Evolutionary conservation across 331 rosid species (phyloP).

Genomic region (Acacia pycnantha): DNA sequence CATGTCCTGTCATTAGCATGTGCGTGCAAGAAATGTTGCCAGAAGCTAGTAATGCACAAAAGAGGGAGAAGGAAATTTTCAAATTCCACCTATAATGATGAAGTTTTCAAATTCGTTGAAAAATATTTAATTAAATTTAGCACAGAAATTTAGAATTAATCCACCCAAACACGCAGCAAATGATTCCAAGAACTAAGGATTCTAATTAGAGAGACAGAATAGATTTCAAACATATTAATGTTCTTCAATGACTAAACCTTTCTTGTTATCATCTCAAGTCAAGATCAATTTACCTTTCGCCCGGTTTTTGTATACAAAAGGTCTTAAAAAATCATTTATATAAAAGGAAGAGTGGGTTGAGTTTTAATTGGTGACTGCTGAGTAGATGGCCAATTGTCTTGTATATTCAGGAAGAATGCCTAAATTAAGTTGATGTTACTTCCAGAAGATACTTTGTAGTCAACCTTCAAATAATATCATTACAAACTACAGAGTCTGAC

Average conservation of each 20-base stretch:
- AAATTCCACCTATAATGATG: background rate
- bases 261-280: background rate
- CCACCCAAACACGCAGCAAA: background rate
- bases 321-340: background rate
- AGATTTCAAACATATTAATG: background rate
- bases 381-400: conserved; percentile 18
- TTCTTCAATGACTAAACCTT: background rate
- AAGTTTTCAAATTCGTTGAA: background rate
- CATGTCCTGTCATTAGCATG: background rate
- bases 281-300: background rate
- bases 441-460: background rate
- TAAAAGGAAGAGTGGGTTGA: background rate
- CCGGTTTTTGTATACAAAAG: background rate
- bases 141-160: background rate
- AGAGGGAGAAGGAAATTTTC: background rate
- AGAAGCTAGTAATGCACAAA: background rate
- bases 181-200: background rate
- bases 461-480: conserved; percentile 14
- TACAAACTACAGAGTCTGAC: background rate
- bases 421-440: background rate
- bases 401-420: conserved; percentile 14
- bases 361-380: conserved; percentile 11
- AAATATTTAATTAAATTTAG: background rate
- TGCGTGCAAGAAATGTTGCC: background rate
- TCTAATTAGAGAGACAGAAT: background rate